These are phyloP conservation scores for Akanthomyces dipterigenus DNA, from an alignment of 2,329 filamentous ascomycete species.

Conservation along the genomic window DNA sequence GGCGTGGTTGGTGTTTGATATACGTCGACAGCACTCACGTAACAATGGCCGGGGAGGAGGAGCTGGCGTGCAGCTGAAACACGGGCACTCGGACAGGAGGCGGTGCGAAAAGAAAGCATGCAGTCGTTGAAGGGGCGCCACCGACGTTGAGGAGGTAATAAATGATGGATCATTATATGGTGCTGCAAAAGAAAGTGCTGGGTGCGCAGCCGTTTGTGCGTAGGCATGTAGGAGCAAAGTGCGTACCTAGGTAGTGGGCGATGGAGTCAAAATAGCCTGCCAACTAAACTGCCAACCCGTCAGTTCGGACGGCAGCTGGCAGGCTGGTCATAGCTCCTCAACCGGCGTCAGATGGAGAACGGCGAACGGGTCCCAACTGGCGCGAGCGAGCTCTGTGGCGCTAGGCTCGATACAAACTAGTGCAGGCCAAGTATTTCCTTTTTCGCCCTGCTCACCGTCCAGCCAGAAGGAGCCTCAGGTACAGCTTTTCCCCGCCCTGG, in stretches of 20 bases:
- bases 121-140: constrained; percentile 6
- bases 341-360: constrained; percentile 2
- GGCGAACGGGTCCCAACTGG: constrained; percentile 1
- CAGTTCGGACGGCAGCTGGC: neutral
- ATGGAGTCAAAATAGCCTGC: constrained; percentile 4
- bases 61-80: constrained; percentile 5
- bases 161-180: neutral
- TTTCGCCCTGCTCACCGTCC: constrained; percentile 1
- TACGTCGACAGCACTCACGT: neutral
- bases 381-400: neutral
- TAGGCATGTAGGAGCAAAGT: neutral
- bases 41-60: neutral
- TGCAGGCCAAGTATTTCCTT: neutral
- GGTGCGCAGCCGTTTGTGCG: neutral
- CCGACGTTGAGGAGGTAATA: neutral
- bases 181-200: constrained; percentile 6
- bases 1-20: constrained; percentile 3
- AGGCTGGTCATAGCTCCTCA: constrained; percentile 10
- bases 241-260: neutral
- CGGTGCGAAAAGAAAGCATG: constrained; percentile 2
- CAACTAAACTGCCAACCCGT: neutral
- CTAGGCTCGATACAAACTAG: neutral
- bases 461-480: neutral
- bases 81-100: constrained; percentile 4
- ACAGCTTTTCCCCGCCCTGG: neutral